Conservation (phyloP, 805 yeast species). For the Candida broadrunensis region DNA sequence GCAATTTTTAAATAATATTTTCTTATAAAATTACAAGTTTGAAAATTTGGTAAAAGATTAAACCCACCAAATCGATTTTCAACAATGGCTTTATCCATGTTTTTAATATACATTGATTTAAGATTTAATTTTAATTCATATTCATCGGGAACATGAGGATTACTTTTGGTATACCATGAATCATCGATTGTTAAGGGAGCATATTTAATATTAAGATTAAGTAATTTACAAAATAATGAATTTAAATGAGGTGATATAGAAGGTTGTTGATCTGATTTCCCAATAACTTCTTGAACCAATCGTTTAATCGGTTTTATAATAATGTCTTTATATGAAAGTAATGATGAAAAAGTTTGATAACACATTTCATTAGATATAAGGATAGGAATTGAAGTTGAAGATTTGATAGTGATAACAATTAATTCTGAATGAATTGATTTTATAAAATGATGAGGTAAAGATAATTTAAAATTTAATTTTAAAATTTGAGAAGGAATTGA, state of each 20-base stretch:
- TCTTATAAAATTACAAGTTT: constrained; percentile 5
- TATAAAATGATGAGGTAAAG: constrained; percentile 1
- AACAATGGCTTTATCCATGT: constrained; percentile 3
- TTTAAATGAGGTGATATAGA: neutral
- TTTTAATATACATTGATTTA: constrained; percentile 5
- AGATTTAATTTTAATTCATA: constrained; percentile 2
- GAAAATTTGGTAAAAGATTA: constrained; percentile 7
- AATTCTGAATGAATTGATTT: constrained; percentile 4
- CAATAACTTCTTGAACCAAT: neutral
- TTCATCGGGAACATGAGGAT: neutral
- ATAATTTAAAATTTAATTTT: neutral
- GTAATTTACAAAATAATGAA: neutral
- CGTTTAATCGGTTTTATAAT: constrained; percentile 3
- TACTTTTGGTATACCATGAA: neutral
- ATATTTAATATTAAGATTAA: constrained; percentile 2
- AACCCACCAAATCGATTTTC: constrained; percentile 6
- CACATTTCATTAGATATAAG: constrained; percentile 4
- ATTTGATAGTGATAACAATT: constrained; percentile 5
- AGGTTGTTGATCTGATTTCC: neutral
- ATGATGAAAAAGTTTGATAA: constrained; percentile 2
- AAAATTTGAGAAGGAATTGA: constrained; percentile 2
- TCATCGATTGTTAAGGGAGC: constrained; percentile 3
- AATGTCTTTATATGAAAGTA: neutral
- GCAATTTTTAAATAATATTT: constrained; percentile 4
- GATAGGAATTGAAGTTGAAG: constrained; percentile 3